Evolutionary conservation across 768 basidiomycete genomes (phyloP).

Genomic region (Gymnopilus junonius): DNA sequence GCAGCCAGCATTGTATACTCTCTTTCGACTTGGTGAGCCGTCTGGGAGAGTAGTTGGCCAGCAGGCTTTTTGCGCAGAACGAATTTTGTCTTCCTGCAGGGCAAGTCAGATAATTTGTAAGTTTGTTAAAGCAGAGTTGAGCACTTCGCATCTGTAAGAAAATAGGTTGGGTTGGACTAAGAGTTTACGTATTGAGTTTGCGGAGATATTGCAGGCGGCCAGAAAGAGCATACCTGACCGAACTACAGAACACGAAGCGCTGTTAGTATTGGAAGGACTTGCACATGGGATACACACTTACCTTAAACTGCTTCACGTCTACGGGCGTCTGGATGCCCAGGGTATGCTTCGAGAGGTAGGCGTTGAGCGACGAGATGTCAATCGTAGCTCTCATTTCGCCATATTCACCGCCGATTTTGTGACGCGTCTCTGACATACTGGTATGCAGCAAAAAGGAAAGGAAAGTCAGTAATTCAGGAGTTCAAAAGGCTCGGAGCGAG

Average conservation of each 20-base stretch:
- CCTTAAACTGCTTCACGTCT: slow-evolving; percentile 91
- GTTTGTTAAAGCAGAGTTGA: slow-evolving; percentile 19
- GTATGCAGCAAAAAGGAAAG: slow-evolving; percentile 1
- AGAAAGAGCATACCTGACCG: slow-evolving; percentile 70
- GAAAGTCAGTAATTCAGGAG: not conserved
- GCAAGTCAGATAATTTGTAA: not conserved
- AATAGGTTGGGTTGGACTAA: slow-evolving; percentile 96
- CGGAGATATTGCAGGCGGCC: not conserved
- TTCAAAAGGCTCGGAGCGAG: not conserved
- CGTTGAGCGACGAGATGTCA: slow-evolving; percentile 64
- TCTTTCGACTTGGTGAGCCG: slow-evolving; percentile 94
- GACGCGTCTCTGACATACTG: slow-evolving; percentile 29
- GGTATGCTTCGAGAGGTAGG: slow-evolving; percentile 64
- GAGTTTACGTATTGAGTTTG: not conserved
- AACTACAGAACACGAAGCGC: slow-evolving; percentile 50
- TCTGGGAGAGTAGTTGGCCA: slow-evolving; percentile 83
- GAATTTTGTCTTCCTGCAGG: slow-evolving; percentile 57
- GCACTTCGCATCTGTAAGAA: slow-evolving; percentile 79
- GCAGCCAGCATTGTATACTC: slow-evolving; percentile 85
- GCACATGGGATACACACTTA: slow-evolving; percentile 33
- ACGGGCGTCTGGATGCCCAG: slow-evolving; percentile 65
- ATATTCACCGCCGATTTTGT: slow-evolving; percentile 74
- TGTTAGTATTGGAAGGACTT: not conserved
- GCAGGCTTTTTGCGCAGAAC: slow-evolving; percentile 95
- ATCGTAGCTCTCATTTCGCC: slow-evolving; percentile 75